Evolutionary conservation across 1,139 yeast species (phyloP), one percentile per base, ranked within the genome.

Genomic region (Magnusiomyces ingens): DNA sequence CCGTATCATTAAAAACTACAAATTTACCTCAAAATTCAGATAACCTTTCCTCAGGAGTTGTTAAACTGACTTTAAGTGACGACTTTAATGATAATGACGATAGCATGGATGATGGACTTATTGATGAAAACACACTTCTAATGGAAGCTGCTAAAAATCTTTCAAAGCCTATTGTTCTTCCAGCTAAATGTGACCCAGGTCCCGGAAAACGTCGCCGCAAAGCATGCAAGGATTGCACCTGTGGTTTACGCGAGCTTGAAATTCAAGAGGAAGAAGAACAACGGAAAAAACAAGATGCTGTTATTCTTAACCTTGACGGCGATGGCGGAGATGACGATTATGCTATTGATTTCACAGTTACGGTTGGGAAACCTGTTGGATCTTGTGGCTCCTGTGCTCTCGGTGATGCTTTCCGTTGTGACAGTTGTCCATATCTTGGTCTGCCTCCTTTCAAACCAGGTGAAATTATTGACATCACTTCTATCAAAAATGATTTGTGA

Each of bases 401-500:
- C 54, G 99, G 99, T 43, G 99, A 93, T 70, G 99, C 99, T 0
- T 93, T 93, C 73, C 77, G 99, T 65, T 93, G 99, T 70, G 96
- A 91, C 63, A 97, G 98, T 2, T 93, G 99, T 71, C 99, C 99
- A 45, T 94, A 83, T 70, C 75, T 93, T 62, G 99, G 99, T 0
- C 76, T 94, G 55, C 99, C 99, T 10, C 97, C 99, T 3, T 93
- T 93, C 78, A 90, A 89, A 72, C 98, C 98, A 0, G 99, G 99
- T 50, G 95, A 93, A 71, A 84, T 70, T 2, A 72, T 73, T 17
- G 61, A 64, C 52, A 60, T 69, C 41, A 61, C 62, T 13, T 70
- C 64, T 11, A 53, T 66, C 22, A 57, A 59, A 29, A 57, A 52
- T 44, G 62, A 60, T 45, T 58, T 50, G 45, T 55, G 55, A 38